A percentile compares a stretch with the other conserved stretches of the same genome.
Evolutionary conservation across 2,329 filamentous ascomycete species (phyloP).

Genomic region (Paecilomyces formosus): DNA sequence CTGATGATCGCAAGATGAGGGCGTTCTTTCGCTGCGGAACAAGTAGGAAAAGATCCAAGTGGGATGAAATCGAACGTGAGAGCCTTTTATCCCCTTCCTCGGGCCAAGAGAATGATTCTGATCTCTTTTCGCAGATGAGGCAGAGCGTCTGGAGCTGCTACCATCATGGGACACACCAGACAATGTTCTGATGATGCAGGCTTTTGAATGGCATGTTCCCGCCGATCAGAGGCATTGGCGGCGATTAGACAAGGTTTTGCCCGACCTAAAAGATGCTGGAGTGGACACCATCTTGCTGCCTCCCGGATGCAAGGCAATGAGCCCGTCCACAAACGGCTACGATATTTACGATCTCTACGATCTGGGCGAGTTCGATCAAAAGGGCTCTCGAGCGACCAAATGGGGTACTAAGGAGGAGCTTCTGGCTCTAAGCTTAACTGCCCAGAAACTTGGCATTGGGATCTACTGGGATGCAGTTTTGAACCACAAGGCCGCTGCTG

Average conservation of each 20-base stretch:
- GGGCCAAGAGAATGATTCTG: background rate
- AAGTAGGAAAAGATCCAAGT: conserved; percentile 8
- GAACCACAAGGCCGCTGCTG: conserved; percentile 65
- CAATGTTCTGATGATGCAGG: conserved; percentile 54
- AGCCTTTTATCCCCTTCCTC: conserved; percentile 1
- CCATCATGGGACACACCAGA: conserved; percentile 25
- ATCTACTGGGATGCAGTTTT: conserved; percentile 64
- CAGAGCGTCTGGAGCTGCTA: conserved; percentile 15
- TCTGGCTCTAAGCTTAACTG: conserved; percentile 43
- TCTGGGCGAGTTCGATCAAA: conserved; percentile 66
- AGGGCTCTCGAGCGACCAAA: conserved; percentile 56
- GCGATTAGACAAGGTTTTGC: conserved; percentile 47
- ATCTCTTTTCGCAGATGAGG: conserved; percentile 13
- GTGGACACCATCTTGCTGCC: conserved; percentile 61
- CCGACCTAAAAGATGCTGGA: conserved; percentile 51
- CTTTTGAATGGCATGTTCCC: conserved; percentile 66
- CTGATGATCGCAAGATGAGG: background rate
- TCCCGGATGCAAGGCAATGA: conserved; percentile 62
- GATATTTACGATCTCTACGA: conserved; percentile 65
- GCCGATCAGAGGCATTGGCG: conserved; percentile 55
- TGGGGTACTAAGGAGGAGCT: conserved; percentile 62
- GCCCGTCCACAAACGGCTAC: conserved; percentile 57
- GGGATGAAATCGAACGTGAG: conserved; percentile 19
- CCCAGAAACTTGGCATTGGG: conserved; percentile 47
- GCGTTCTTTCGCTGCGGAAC: conserved; percentile 5